These are phyloP conservation scores for Phalaenopsis hybrid DNA, from an alignment of 116 monocot genomes.

Conservation along the genomic window DNA sequence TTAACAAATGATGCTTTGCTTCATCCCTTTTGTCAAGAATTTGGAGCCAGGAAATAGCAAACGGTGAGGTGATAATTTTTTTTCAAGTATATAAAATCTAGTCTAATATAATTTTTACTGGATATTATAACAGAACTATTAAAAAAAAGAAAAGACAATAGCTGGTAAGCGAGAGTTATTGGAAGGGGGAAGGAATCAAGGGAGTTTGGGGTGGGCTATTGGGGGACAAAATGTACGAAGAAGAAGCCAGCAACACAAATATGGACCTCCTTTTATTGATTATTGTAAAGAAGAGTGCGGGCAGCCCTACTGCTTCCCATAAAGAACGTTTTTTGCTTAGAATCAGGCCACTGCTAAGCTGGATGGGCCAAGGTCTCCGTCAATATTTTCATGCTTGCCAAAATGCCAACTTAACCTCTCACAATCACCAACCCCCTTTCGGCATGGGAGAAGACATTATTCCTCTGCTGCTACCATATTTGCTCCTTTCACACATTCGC, in stretches of 20 bases:
- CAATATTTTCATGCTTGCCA: background rate
- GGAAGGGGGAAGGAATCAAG: too few species aligned
- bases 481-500: constrained; percentile 2
- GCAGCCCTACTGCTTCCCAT: too few species aligned
- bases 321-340: too few species aligned
- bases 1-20: background rate
- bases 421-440: background rate
- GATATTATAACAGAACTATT: too few species aligned
- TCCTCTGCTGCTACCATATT: background rate
- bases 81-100: too few species aligned
- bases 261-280: background rate
- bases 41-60: too few species aligned
- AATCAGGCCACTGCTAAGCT: background rate
- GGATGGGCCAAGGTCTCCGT: background rate
- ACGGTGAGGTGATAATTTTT: too few species aligned
- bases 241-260: background rate
- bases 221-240: background rate
- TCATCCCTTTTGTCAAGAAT: too few species aligned
- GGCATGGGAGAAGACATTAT: background rate
- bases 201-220: background rate
- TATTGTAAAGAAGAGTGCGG: background rate
- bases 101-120: too few species aligned
- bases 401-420: background rate
- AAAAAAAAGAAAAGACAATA: too few species aligned
- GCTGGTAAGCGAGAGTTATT: too few species aligned